A percentile compares a stretch with the other conserved stretches of the same genome.
phyloP scores from a whole-genome alignment of 2,329 filamentous ascomycete species.

The Alternaria viburni region DNA sequence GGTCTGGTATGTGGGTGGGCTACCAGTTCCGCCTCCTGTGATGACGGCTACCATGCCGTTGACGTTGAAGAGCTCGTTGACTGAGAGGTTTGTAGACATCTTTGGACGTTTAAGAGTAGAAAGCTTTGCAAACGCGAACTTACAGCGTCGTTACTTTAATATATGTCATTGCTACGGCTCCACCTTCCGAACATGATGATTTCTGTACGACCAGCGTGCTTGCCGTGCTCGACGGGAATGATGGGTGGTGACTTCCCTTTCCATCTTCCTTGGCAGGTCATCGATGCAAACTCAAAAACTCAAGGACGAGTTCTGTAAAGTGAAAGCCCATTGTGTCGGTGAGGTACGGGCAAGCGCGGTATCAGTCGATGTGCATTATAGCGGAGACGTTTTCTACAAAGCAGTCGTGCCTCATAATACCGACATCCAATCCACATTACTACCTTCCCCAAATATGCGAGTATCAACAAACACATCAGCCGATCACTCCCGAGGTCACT shows the following conservation, averaged over 20 bases:
- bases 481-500: neutral
- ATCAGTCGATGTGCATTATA: neutral
- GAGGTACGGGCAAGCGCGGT: neutral
- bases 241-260: neutral
- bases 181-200: conserved; percentile 5
- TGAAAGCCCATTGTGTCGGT: neutral
- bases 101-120: neutral
- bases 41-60: conserved; percentile 28
- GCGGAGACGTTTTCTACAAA: neutral
- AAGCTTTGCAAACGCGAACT: neutral
- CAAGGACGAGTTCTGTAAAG: neutral
- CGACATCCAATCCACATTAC: neutral
- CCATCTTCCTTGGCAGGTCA: neutral
- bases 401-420: neutral
- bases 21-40: conserved; percentile 31
- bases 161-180: conserved; percentile 5
- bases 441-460: neutral
- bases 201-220: neutral
- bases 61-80: conserved; percentile 24
- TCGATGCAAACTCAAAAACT: neutral
- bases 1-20: neutral
- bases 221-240: neutral
- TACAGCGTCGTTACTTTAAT: neutral
- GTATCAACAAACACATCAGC: neutral
- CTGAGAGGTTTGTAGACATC: conserved; percentile 13